phyloP scores from a whole-genome alignment of 352 stramenopile species.

The Phytophthora melonis region DNA sequence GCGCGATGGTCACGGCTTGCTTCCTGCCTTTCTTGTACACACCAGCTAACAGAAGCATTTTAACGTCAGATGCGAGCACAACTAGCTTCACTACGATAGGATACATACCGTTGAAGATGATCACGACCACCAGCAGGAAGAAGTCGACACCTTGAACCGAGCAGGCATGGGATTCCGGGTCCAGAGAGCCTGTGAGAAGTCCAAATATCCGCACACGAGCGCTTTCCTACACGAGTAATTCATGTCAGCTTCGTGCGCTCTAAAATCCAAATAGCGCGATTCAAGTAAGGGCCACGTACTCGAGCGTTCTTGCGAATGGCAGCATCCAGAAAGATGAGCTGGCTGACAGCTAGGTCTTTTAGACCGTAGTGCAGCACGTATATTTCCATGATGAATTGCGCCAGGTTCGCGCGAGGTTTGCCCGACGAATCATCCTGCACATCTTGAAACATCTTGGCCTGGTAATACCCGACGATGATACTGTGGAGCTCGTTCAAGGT shows the following conservation, averaged over 20 bases:
- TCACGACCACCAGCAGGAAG: slow-evolving; percentile 78
- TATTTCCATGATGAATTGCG: slow-evolving; percentile 88
- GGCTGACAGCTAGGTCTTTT: slow-evolving; percentile 82
- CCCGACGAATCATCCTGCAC: slow-evolving; percentile 71
- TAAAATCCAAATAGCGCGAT: neutral
- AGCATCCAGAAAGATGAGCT: slow-evolving; percentile 82
- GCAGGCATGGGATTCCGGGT: slow-evolving; percentile 80
- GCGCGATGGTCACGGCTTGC: slow-evolving; percentile 69
- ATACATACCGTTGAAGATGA: slow-evolving; percentile 77
- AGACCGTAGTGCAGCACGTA: slow-evolving; percentile 85
- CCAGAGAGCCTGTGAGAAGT: slow-evolving; percentile 71
- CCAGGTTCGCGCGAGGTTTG: slow-evolving; percentile 63
- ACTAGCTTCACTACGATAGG: neutral
- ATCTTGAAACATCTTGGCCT: slow-evolving; percentile 86
- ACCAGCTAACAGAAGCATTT: slow-evolving; percentile 44
- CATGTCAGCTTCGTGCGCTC: slow-evolving; percentile 3
- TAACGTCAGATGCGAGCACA: slow-evolving; percentile 1
- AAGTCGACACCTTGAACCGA: slow-evolving; percentile 82
- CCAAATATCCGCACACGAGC: slow-evolving; percentile 74
- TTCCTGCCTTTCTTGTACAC: slow-evolving; percentile 78
- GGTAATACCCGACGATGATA: slow-evolving; percentile 83
- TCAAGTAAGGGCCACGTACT: slow-evolving; percentile 27
- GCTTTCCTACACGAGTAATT: slow-evolving; percentile 54
- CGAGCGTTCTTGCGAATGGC: slow-evolving; percentile 72
- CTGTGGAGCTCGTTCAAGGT: slow-evolving; percentile 75